phyloP scores from a whole-genome alignment of 257 asterid genomes.

The Capsicum pubescens region DNA sequence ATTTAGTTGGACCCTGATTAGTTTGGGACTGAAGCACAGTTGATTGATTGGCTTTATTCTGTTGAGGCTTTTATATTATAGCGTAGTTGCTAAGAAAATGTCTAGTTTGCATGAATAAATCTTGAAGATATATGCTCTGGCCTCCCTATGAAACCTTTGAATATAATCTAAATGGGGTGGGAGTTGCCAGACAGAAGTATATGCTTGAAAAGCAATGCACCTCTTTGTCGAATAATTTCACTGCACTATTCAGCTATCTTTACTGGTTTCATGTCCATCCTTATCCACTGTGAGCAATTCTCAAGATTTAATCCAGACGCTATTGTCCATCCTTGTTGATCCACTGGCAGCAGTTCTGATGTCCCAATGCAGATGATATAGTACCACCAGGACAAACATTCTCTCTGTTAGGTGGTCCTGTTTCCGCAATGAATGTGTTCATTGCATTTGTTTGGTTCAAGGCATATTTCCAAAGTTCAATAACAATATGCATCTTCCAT shows the following conservation, averaged over 20 bases:
- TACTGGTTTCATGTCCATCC: constrained; percentile 5
- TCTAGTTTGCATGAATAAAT: background rate
- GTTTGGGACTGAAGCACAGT: background rate
- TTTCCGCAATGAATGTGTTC: background rate
- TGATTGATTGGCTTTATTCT: background rate
- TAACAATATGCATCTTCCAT: constrained; percentile 16
- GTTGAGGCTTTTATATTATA: background rate
- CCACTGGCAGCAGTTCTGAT: background rate
- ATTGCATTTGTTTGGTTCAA: constrained; percentile 9
- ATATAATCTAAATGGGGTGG: background rate
- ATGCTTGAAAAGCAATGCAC: background rate
- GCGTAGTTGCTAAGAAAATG: constrained; percentile 1
- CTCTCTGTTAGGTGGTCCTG: background rate
- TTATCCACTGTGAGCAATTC: background rate
- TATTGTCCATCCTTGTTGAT: background rate
- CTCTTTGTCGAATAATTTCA: background rate
- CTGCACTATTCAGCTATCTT: background rate
- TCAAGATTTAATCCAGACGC: background rate
- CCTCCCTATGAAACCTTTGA: background rate
- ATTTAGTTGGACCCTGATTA: background rate
- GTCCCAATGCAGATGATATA: background rate
- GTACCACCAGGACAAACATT: background rate
- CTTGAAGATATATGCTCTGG: background rate
- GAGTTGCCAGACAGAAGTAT: background rate
- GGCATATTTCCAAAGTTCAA: background rate